A percentile compares a stretch with the other conserved stretches of the same genome.
phyloP scores from a whole-genome alignment of 495 filamentous ascomycete species.

The Aspergillus sclerotioniger region DNA sequence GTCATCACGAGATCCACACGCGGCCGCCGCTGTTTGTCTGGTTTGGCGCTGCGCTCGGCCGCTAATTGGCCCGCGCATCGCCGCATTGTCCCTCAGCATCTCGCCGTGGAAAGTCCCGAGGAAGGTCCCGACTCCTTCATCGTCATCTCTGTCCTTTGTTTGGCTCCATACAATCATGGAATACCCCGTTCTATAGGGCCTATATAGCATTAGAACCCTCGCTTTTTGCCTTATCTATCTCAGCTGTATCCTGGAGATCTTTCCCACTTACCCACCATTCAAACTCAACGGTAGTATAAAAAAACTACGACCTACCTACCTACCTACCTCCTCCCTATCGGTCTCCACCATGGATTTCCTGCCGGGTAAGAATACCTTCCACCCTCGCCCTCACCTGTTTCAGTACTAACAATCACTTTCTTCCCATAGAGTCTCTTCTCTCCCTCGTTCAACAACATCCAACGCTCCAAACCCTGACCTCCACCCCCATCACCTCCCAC shows the following conservation, averaged over 20 bases:
- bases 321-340: background rate
- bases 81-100: background rate
- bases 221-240: background rate
- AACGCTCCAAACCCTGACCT: conserved; percentile 27
- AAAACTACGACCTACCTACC: background rate
- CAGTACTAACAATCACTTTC: background rate
- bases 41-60: background rate
- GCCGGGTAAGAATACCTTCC: conserved; percentile 6
- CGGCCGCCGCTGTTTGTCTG: background rate
- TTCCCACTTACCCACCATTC: background rate
- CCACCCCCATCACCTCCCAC: conserved; percentile 15
- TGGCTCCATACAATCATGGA: background rate
- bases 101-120: background rate
- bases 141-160: background rate
- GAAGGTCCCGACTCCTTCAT: background rate
- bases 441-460: conserved; percentile 14
- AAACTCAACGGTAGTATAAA: background rate
- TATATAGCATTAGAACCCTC: background rate
- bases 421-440: background rate
- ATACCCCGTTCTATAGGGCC: background rate
- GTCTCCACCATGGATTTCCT: conserved; percentile 14
- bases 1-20: background rate
- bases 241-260: background rate
- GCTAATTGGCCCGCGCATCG: background rate
- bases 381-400: background rate